Evolutionary conservation across 768 basidiomycete species (phyloP), one percentile per base, ranked within the genome.

Genomic region (Candolleomyces efflorescens): DNA sequence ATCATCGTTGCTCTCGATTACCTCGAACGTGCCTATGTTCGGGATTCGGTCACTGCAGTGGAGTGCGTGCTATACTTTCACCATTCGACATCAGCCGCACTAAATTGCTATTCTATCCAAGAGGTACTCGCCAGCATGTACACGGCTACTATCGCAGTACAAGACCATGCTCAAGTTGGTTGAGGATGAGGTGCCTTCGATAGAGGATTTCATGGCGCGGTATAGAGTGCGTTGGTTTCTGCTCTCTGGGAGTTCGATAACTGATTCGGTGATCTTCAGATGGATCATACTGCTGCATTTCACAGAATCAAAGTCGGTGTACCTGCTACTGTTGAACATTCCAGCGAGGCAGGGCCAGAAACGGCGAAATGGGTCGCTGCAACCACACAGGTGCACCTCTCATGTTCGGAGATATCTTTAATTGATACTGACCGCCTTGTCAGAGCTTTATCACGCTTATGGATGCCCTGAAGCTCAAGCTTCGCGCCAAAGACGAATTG

Each of bases 161-260:
- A 97, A 97, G 82, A 95, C 93, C 0, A 92, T 97, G 86, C 76
- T 94, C 60, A 97, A 94, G 73, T 81, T 98, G n/a, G 89, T 98
- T 11, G 87, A 86, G n/a, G 85, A 92, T 54, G 89, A 89, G 20
- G 92, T 95, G 9, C 84, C 84, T 0, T 87, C 83, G 26, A 82
- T 98, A 41, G 95, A 98, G 63, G 82, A 86, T 18, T 99, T 98
- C 73, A 96, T 97, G 94, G 77, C 78, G 53, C 83, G 88, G 53
- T 98, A 94, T 75, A 76, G 85, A 65, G 94, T 92, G 55, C 41
- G 44, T 39, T 23, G 27, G 18, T 52, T 5, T 24, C 44, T 32
- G 32, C 15, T 39, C n/a, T 23, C 10, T 26, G 6, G n/a, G 27
- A n/a, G 12, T 13, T n/a, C 22, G 23, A 23, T 37, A 39, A 24